Base-by-base conservation (phyloP, 805 yeast genomes). In the Myxozyma neotropica region DNA sequence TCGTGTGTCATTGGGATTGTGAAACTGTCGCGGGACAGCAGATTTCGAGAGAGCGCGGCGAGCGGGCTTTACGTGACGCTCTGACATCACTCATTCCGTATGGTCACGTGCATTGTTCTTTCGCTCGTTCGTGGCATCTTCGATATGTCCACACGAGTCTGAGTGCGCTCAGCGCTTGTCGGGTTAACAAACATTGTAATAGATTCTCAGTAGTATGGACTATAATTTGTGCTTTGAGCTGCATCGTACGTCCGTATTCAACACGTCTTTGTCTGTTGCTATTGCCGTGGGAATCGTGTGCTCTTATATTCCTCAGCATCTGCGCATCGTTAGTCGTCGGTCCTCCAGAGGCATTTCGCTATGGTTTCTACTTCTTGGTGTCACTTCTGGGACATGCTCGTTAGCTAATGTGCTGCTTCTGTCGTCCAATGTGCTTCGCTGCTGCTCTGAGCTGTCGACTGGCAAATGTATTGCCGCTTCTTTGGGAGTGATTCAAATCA, bases 291-390 rank as follows among this genome's bases (percentile, higher is more conserved):
- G 91, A 2, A 88, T 89, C 7, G 81, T 84, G 35, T 66, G 79
- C 10, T 86, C 93, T 45, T 89, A 89, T 70, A 54, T 85, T 2
- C 96, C 96, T 0, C 96, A 89, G 74, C 89, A 86, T 71, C 57
- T 77, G 44, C 80, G 85, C 45, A 83, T 89, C 55, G 72, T 81
- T 53, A 66, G 70, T 19, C 79, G 90, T 51, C 73, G 80, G 51
- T 80, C 90, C 4, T 83, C 92, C 12, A 91, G 88, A 69, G 96
- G 96, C 3, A 75, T 89, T 23, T 86, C 92, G 4, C 88, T 92
- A 12, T 77, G 80, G 66, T 89, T 84, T 69, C 75, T 89, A 33
- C 73, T 89, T 13, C 78, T 90, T 42, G 94, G 94, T 3, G 81
- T 86, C 3, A 72, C 85, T 49, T 83, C 92, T 21, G 85, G 88